Evolutionary conservation across 371 early-diverging fungal genomes (phyloP).

Genomic region (Rhizomucor pusillus): DNA sequence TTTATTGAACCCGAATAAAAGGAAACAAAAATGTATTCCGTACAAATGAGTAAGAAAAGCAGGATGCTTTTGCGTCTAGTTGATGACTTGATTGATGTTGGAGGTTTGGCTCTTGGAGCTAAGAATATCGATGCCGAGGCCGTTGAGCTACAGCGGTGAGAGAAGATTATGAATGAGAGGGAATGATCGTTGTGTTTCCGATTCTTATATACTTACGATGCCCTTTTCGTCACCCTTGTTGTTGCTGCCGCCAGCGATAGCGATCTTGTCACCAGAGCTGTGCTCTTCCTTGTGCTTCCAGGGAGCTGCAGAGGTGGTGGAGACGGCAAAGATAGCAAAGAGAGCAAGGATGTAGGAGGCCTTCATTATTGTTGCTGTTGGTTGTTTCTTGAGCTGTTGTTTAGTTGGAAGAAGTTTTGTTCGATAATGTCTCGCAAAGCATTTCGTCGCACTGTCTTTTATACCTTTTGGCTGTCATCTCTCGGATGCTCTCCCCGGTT

Average conservation of each 20-base stretch:
- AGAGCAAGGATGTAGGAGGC: conserved; percentile 20
- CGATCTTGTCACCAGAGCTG: neutral
- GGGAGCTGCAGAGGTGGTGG: conserved; percentile 21
- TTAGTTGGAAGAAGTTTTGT: neutral
- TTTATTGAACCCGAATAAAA: neutral
- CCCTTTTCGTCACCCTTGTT: neutral
- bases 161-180: neutral
- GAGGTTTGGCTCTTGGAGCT: neutral
- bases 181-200: neutral
- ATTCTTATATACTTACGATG: neutral
- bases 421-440: neutral
- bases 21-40: neutral
- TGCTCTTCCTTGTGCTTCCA: conserved; percentile 1
- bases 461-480: neutral
- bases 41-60: neutral
- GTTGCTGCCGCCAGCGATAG: neutral
- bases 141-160: neutral
- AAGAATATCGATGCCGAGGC: neutral
- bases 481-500: neutral
- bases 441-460: neutral
- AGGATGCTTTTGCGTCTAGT: neutral
- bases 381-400: conserved; percentile 3
- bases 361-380: conserved; percentile 24
- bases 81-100: neutral
- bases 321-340: conserved; percentile 17